Evolutionary conservation across 345 rosid species (phyloP).

Genomic region (Viola odorata): DNA sequence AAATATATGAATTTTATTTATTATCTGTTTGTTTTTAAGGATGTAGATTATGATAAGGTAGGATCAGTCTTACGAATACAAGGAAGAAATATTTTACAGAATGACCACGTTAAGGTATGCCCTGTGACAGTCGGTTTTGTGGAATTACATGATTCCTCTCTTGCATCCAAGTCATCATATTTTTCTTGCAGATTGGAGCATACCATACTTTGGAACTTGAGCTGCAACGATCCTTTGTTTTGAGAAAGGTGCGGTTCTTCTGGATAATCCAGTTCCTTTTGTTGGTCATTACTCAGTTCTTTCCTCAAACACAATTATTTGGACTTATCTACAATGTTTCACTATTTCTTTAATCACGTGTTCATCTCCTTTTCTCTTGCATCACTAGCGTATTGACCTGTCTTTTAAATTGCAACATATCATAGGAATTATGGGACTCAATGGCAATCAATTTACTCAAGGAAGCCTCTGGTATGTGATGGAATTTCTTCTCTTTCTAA

Average conservation of each 20-base stretch:
- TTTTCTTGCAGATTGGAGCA: slow-evolving; percentile 69
- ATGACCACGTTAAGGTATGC: slow-evolving; percentile 80
- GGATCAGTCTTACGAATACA: slow-evolving; percentile 74
- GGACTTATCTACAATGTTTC: too few species aligned
- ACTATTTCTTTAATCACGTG: neutral
- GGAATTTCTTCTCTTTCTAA: neutral
- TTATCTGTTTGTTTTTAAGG: slow-evolving; percentile 27
- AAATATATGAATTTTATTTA: neutral
- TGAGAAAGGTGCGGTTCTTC: slow-evolving; percentile 59
- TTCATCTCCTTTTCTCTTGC: neutral
- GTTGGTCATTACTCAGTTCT: neutral
- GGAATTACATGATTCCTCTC: too few species aligned
- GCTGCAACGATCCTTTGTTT: slow-evolving; percentile 74
- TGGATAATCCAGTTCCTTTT: too few species aligned
- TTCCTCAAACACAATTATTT: neutral
- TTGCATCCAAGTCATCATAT: neutral
- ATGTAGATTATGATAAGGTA: slow-evolving; percentile 75
- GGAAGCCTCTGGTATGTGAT: slow-evolving; percentile 81
- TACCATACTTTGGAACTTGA: slow-evolving; percentile 87
- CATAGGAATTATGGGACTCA: slow-evolving; percentile 85
- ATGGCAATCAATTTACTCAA: slow-evolving; percentile 68
- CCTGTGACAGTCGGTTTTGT: neutral
- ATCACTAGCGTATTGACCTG: neutral
- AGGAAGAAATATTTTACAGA: slow-evolving; percentile 79
- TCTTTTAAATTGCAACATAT: slow-evolving; percentile 5